Percentiles rank a stretch among this genome's conserved stretches.
Conservation (phyloP, 345 rosid genomes). For the Sonneratia alba region DNA sequence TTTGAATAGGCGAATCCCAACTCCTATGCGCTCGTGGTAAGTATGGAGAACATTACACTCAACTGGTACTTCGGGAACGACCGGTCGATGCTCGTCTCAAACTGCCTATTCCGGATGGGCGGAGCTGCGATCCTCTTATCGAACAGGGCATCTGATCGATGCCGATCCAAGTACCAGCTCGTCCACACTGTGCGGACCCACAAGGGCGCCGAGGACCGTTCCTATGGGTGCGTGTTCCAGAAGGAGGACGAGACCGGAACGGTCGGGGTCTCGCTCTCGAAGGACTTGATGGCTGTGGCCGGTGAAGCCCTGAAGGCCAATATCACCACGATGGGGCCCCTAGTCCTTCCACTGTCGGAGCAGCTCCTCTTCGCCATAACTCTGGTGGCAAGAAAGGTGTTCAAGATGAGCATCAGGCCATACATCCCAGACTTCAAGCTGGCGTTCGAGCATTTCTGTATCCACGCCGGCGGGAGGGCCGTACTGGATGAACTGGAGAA, state of each 20-base stretch:
- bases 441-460: conserved; percentile 87
- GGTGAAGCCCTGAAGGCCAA: conserved; percentile 91
- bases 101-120: conserved; percentile 92
- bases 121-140: conserved; percentile 92
- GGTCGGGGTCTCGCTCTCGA: conserved; percentile 73
- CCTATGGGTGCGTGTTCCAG: conserved; percentile 70
- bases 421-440: conserved; percentile 79
- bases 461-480: conserved; percentile 86
- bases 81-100: conserved; percentile 85
- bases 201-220: conserved; percentile 76
- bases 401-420: conserved; percentile 62
- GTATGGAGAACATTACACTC: conserved; percentile 83
- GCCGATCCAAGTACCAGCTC: conserved; percentile 79
- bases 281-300: conserved; percentile 88
- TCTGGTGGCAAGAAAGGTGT: conserved; percentile 54
- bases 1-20: conserved; percentile 57
- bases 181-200: conserved; percentile 90
- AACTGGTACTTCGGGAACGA: conserved; percentile 92
- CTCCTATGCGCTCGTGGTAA: conserved; percentile 81
- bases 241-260: conserved; percentile 50
- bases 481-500: conserved; percentile 86
- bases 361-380: conserved; percentile 66
- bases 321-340: conserved; percentile 81
- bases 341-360: conserved; percentile 87
- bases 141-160: conserved; percentile 57